Evolutionary conservation across 352 stramenopile species (phyloP).

Genomic region (Pythium plurisporium): DNA sequence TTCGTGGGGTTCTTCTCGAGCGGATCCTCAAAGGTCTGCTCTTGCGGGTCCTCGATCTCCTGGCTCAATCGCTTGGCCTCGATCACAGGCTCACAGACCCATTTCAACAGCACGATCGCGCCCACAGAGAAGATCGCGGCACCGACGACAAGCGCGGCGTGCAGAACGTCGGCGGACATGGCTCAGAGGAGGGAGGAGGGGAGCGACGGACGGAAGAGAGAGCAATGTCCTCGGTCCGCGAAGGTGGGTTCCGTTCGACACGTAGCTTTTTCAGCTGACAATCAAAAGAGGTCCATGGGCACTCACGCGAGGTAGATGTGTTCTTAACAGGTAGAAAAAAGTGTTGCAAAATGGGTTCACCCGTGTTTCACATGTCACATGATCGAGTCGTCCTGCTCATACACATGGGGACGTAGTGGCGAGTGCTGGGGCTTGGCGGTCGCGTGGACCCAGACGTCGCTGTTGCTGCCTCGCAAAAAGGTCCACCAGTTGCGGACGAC

Average conservation of each 20-base stretch:
- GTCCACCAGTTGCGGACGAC: slow-evolving; percentile 55
- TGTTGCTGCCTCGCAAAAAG: slow-evolving; percentile 42
- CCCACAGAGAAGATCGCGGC: slow-evolving; percentile 18
- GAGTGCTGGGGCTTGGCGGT: slow-evolving; percentile 15
- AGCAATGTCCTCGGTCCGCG: background rate
- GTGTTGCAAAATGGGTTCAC: background rate
- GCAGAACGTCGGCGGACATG: slow-evolving; percentile 6
- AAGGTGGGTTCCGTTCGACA: slow-evolving; percentile 7
- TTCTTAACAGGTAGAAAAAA: slow-evolving; percentile 9
- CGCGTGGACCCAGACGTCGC: slow-evolving; percentile 61
- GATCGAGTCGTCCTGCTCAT: slow-evolving; percentile 6
- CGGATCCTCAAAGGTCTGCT: slow-evolving; percentile 59
- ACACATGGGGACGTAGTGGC: background rate
- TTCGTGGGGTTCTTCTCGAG: slow-evolving; percentile 25
- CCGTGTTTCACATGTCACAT: slow-evolving; percentile 14
- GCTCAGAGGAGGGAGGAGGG: background rate
- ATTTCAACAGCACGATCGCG: slow-evolving; percentile 41
- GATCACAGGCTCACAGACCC: slow-evolving; percentile 51
- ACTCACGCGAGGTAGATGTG: slow-evolving; percentile 1
- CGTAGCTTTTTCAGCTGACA: slow-evolving; percentile 16
- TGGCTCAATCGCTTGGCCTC: slow-evolving; percentile 49
- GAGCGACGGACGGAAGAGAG: too few relatives aligned
- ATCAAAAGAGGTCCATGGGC: background rate
- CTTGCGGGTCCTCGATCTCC: slow-evolving; percentile 43
- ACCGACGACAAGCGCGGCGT: slow-evolving; percentile 24